Evolutionary conservation across 345 rosid species (phyloP).

Genomic region (Noccaea bulbosa): DNA sequence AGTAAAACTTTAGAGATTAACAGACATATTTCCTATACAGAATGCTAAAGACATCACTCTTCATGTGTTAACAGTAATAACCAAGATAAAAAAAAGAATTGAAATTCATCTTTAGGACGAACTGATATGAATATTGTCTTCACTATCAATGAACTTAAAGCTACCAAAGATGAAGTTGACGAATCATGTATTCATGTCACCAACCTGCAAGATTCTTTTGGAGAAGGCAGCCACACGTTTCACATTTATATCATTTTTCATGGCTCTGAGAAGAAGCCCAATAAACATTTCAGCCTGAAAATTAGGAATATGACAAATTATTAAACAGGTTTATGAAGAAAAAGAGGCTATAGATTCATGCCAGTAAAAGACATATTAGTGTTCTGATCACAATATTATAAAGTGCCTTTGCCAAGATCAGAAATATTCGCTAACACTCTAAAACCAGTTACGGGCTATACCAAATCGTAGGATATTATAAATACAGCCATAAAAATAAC

Average conservation of each 20-base stretch:
- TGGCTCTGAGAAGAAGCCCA: slow-evolving; percentile 88
- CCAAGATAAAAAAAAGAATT: slow-evolving; percentile 3
- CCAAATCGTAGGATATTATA: background rate
- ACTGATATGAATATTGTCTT: slow-evolving; percentile 1
- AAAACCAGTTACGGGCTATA: background rate
- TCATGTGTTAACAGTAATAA: slow-evolving; percentile 2
- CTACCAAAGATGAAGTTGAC: slow-evolving; percentile 1
- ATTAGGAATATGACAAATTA: slow-evolving; percentile 1
- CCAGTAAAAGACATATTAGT: background rate
- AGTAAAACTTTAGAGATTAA: slow-evolving; percentile 9
- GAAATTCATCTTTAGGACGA: background rate
- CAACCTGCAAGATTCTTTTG: slow-evolving; percentile 92
- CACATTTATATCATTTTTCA: slow-evolving; percentile 86
- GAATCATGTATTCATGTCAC: slow-evolving; percentile 19
- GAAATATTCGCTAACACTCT: slow-evolving; percentile 1
- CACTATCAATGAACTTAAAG: slow-evolving; percentile 26
- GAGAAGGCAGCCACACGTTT: slow-evolving; percentile 88
- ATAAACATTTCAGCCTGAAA: slow-evolving; percentile 93
- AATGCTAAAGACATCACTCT: background rate
- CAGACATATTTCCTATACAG: background rate
- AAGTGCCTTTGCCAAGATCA: slow-evolving; percentile 8
- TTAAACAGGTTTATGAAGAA: slow-evolving; percentile 21
- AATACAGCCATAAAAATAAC: background rate
- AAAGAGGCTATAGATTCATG: slow-evolving; percentile 1
- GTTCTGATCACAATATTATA: background rate